Evolutionary conservation across 257 asterid species (phyloP), one percentile per base, ranked within the genome.

Genomic region (Leptodermis oblonga): DNA sequence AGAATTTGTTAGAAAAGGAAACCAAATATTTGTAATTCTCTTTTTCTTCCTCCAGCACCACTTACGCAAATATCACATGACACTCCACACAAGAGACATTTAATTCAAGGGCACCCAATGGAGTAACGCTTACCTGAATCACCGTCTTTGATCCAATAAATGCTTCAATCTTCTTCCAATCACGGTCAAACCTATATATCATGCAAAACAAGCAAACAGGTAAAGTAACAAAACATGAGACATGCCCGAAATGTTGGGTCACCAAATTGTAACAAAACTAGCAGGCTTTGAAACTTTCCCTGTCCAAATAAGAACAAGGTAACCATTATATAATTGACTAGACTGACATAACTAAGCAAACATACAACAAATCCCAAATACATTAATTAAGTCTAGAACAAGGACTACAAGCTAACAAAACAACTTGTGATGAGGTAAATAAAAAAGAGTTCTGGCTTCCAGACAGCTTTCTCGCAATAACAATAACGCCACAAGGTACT

Each of bases 141-240:
- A 87, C 98, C 30, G 96, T 82, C 78, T 92, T 92, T 12, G 98
- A 92, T 45, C 97, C 98, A 45, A 92, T 73, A 83, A 92, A 92
- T 63, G 98, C 98, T 83, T 92, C 98, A 23, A 92, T 92, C 76
- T 92, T 92, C 78, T 92, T 92, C 98, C 98, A 92, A 76, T 92
- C 98, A 34, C 98, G 97, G 69, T 92, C 97, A 75, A 92, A 92
- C 13, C 98, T 92, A 80, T 43, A 75, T 9, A 33, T 31, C 48
- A 51, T n/a, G 13, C 17, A 22, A n/a, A 30, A 22, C 7, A 68
- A 52, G 33, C 70, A 18, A 26, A 43, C 56, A 65, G 36, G 1
- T 1, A 64, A 26, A 30, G 18, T 7, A 46, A 46, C 15, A 48
- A 11, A 31, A 3, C 14, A 14, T 43, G 20, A 30, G 18, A 68